These are phyloP conservation scores for Colletotrichum caudatum DNA, from an alignment of 2,329 filamentous ascomycete genomes.

Conservation along the genomic window DNA sequence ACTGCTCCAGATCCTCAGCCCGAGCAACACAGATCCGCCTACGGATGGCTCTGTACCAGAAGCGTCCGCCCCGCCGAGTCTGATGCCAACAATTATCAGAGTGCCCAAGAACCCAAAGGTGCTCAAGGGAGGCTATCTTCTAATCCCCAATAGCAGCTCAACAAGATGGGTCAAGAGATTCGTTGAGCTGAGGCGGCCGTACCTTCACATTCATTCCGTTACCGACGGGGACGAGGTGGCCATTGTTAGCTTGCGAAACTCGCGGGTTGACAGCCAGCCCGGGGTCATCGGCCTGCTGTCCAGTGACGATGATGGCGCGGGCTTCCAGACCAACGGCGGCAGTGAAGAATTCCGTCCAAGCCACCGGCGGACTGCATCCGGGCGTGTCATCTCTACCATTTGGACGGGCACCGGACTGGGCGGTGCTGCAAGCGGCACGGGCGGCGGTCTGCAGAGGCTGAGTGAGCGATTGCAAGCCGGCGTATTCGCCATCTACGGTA, in stretches of 20 bases:
- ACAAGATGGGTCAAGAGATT: conserved; percentile 92
- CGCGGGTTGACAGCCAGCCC: conserved; percentile 91
- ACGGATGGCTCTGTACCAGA: conserved; percentile 67
- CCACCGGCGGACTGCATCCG: conserved; percentile 63
- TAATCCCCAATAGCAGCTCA: conserved; percentile 85
- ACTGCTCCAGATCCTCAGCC: conserved; percentile 65
- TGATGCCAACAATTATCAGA: conserved; percentile 81
- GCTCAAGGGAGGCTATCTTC: conserved; percentile 87
- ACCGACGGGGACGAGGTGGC: conserved; percentile 91
- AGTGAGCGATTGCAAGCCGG: conserved; percentile 73
- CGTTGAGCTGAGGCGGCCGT: conserved; percentile 90
- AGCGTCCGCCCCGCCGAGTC: conserved; percentile 67
- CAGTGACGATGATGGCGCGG: conserved; percentile 55
- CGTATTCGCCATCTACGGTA: conserved; percentile 94
- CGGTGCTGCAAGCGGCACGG: conserved; percentile 37
- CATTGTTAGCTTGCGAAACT: conserved; percentile 88
- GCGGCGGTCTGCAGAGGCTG: conserved; percentile 62
- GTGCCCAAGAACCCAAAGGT: conserved; percentile 84
- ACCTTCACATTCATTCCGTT: conserved; percentile 88
- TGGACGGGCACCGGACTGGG: conserved; percentile 63
- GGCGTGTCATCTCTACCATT: conserved; percentile 66
- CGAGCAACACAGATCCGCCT: conserved; percentile 76
- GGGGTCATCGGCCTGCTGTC: conserved; percentile 84
- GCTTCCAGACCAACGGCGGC: conserved; percentile 47
- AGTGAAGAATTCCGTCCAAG: conserved; percentile 57